Base-by-base conservation (phyloP, 2,329 filamentous ascomycete species). In the Coniella vitis region DNA sequence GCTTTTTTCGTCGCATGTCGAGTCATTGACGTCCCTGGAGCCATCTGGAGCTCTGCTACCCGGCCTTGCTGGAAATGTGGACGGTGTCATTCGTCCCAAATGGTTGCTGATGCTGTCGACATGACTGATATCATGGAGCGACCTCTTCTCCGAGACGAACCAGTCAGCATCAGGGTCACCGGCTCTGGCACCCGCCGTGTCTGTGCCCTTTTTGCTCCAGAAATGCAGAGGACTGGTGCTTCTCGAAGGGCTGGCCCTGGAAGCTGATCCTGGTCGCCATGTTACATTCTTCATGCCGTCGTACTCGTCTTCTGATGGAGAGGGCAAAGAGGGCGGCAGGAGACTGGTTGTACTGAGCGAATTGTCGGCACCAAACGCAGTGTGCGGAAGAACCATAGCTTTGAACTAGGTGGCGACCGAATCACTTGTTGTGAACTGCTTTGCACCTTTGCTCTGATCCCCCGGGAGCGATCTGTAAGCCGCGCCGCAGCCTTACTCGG, bases 241-340 rank as follows among this genome's bases (percentile, higher is more conserved):
- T 38, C 45, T 46, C 32, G 45, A 25, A 38, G 32, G 29, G 47
- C 45, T 45, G 25, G 40, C 35, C 32, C 19, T 32, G 38, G 51
- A 45, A 44, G 52, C 52, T 38, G 52, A 54, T n/a, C 46, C 37
- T 20, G 52, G 52, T n/a, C 52, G 32, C 49, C 47, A 52, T 35
- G 42, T 16, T 8, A n/a, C 32, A 36, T 13, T 41, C 29, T 41
- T 41, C 38, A 41, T 47, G 37, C 10, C 22, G 32, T 19, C 14
- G 45, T 20, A 25, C 22, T 16, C 38, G 38, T 40, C 37, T 21
- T 17, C 38, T 21, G 29, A 7, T 4, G 25, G 25, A 17, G 17
- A 29, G 16, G 37, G n/a, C 7, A 31, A 35, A 14, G 41, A 36
- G 8, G 41, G 17, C 12, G 22, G 36, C 12, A 25, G n/a, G 22